Percentiles rank a stretch among this genome's conserved stretches.
These are phyloP conservation scores for Moniliophthora roreri DNA, from an alignment of 1,284 basidiomycete species.

Conservation along the genomic window DNA sequence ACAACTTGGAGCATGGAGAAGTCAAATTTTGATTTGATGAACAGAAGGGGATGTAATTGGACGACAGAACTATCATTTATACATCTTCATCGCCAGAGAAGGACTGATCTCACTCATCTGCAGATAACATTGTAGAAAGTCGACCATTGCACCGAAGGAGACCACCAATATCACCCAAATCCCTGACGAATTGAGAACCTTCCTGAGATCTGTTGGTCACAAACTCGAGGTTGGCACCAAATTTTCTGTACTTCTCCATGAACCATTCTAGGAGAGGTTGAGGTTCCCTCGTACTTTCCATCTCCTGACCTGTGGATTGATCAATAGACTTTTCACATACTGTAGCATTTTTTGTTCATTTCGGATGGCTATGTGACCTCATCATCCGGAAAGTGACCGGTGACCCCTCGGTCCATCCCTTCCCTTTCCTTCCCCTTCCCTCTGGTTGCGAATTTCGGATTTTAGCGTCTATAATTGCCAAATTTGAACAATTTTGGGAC, in stretches of 20 bases:
- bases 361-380: no score
- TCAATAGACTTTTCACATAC: constrained; percentile 96
- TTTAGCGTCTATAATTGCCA: no score
- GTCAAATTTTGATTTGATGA: no score
- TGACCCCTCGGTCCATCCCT: no score
- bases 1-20: no score
- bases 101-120: constrained; percentile 82
- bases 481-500: no score
- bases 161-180: constrained; percentile 98
- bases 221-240: constrained; percentile 93
- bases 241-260: constrained; percentile 97
- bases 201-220: constrained; percentile 93
- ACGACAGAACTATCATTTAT: no score
- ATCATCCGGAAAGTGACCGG: no score
- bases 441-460: no score
- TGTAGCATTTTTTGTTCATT: no score
- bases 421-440: constrained; percentile 88
- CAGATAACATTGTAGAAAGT: constrained; percentile 73
- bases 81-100: constrained; percentile 78
- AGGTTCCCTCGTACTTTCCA: constrained; percentile 86
- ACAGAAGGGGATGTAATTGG: no score
- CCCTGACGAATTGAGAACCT: constrained; percentile 97
- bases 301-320: constrained; percentile 92
- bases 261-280: constrained; percentile 95
- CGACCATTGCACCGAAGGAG: constrained; percentile 95